Conservation (phyloP, 257 asterid species). For the Salvia splendens region DNA sequence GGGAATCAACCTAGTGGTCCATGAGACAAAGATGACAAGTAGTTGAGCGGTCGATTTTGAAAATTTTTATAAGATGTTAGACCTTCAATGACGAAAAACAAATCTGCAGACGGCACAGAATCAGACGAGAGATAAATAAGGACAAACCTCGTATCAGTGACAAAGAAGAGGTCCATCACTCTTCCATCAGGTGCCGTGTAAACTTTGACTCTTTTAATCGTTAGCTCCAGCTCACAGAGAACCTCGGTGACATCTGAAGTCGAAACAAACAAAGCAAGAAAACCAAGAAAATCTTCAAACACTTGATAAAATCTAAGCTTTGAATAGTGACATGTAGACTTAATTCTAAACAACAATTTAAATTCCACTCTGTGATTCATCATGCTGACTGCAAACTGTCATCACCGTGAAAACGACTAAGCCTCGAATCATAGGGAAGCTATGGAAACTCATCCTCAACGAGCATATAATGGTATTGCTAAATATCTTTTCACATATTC, state of each 20-base stretch:
- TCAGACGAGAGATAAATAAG: background rate
- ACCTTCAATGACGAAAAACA: background rate
- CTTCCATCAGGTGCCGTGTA: slow-evolving; percentile 73
- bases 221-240: slow-evolving; percentile 67
- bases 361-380: slow-evolving; percentile 12
- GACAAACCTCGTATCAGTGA: slow-evolving; percentile 63
- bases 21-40: background rate
- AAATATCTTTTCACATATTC: background rate
- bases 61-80: background rate
- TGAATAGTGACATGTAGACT: slow-evolving; percentile 18
- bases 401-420: slow-evolving; percentile 19
- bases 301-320: slow-evolving; percentile 18
- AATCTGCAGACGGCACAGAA: slow-evolving; percentile 2
- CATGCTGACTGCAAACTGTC: slow-evolving; percentile 21
- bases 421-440: slow-evolving; percentile 16
- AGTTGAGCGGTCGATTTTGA: background rate
- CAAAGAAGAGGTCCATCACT: slow-evolving; percentile 73
- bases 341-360: slow-evolving; percentile 1
- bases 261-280: background rate
- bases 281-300: background rate
- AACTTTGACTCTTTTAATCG: slow-evolving; percentile 66
- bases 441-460: background rate
- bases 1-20: slow-evolving; percentile 15
- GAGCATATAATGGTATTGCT: slow-evolving; percentile 14
- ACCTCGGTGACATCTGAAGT: slow-evolving; percentile 65